Conservation (phyloP, 352 stramenopile genomes). For the Achlya hypogyna region DNA sequence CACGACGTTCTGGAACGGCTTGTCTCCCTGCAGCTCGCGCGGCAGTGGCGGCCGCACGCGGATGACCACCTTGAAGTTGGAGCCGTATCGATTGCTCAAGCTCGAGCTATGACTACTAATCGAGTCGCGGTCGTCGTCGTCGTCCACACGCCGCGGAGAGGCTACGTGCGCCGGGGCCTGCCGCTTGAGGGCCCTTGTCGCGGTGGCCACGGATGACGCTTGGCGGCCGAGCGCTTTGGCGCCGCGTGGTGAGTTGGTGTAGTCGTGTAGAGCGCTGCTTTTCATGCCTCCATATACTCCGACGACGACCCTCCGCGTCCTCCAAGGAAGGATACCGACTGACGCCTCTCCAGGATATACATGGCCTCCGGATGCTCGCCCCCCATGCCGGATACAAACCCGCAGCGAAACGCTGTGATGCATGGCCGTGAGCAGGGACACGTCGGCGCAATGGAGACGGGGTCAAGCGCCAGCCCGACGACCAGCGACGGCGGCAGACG, state of each 20-base stretch:
- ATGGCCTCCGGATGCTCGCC: no score
- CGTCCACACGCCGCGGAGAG: not conserved
- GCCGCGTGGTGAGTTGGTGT: slow-evolving; percentile 15
- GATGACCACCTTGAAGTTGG: slow-evolving; percentile 91
- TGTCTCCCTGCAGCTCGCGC: slow-evolving; percentile 80
- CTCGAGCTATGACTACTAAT: slow-evolving; percentile 9
- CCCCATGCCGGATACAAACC: not conserved
- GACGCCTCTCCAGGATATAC: slow-evolving; percentile 4
- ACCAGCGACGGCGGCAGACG: no score
- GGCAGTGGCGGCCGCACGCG: slow-evolving; percentile 81
- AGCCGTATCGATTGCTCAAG: slow-evolving; percentile 13
- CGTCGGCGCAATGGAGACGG: no score
- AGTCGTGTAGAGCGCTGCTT: not conserved
- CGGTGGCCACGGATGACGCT: not conserved
- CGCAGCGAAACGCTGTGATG: not conserved
- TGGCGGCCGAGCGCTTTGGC: not conserved
- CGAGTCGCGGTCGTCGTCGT: slow-evolving; percentile 14
- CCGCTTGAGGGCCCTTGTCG: not conserved
- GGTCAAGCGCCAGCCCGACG: no score
- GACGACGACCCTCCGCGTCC: no score
- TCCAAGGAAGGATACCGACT: not conserved
- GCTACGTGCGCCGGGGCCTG: not conserved
- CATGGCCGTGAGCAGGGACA: no score
- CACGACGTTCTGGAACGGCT: slow-evolving; percentile 87
- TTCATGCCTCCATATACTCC: not conserved